Conservation (phyloP, 2,329 filamentous ascomycete species). For the Lachnellula hyalina region DNA sequence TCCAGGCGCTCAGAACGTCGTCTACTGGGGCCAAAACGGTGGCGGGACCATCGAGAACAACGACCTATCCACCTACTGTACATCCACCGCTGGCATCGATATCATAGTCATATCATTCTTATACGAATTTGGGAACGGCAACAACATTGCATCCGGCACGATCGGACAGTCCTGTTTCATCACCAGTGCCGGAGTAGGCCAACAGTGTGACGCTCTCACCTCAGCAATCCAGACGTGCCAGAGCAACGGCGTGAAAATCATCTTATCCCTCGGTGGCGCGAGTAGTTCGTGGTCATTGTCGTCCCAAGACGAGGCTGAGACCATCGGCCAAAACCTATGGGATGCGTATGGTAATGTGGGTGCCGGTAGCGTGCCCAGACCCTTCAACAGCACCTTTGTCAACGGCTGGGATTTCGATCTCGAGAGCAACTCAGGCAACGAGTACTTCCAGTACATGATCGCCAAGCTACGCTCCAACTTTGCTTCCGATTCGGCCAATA, state of each 20-base stretch:
- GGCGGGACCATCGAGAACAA: constrained; percentile 16
- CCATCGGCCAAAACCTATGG: constrained; percentile 41
- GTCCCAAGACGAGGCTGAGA: constrained; percentile 34
- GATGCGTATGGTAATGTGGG: constrained; percentile 39
- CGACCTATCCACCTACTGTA: constrained; percentile 36
- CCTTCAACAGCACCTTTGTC: constrained; percentile 43
- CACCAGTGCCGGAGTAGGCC: constrained; percentile 31
- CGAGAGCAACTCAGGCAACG: constrained; percentile 31
- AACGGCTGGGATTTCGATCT: constrained; percentile 50
- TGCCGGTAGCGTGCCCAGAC: constrained; percentile 33
- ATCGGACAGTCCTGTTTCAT: constrained; percentile 38
- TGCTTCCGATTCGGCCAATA: constrained; percentile 30
- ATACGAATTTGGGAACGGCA: constrained; percentile 35
- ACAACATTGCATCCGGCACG: constrained; percentile 35
- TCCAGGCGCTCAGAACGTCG: not conserved
- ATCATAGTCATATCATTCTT: constrained; percentile 41
- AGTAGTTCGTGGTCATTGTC: constrained; percentile 32
- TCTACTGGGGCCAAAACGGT: constrained; percentile 24
- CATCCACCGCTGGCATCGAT: constrained; percentile 35
- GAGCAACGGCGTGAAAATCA: constrained; percentile 38
- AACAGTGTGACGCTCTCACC: constrained; percentile 36
- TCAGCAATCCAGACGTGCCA: constrained; percentile 41
- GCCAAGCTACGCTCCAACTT: constrained; percentile 29
- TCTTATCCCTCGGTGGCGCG: constrained; percentile 42
- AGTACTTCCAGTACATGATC: constrained; percentile 29